Conservation (phyloP, 257 asterid genomes). For the Paulownia fortunei region DNA sequence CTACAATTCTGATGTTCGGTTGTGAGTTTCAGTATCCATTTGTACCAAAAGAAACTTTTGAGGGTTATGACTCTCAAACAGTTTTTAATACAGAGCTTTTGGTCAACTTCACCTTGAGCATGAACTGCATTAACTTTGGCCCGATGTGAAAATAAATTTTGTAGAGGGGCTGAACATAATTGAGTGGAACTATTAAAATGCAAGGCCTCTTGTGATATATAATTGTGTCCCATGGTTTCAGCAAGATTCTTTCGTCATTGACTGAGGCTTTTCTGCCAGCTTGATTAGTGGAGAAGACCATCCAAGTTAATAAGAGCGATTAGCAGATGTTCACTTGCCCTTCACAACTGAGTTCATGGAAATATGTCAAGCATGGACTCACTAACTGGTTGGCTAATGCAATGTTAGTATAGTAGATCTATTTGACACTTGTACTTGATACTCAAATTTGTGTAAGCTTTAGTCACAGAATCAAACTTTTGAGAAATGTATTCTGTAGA, state of each 20-base stretch:
- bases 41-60: not conserved
- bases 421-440: not conserved
- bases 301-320: conserved; percentile 9
- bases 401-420: not conserved
- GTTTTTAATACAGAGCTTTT: not conserved
- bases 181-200: not conserved
- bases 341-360: conserved; percentile 11
- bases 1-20: not conserved
- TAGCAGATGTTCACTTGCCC: conserved; percentile 26
- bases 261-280: not conserved
- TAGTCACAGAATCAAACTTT: not conserved
- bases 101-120: not conserved
- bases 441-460: not conserved
- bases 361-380: conserved; percentile 6
- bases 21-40: not conserved
- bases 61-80: conserved; percentile 4
- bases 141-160: not conserved
- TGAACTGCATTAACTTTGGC: not conserved
- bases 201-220: not conserved
- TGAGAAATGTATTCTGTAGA: not conserved
- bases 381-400: conserved; percentile 20
- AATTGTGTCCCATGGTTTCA: conserved; percentile 1
- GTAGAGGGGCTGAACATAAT: not conserved
- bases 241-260: conserved; percentile 10
- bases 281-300: not conserved